Base-by-base conservation (phyloP, 805 yeast species). In the Vanderwaltozyma verrucispora region DNA sequence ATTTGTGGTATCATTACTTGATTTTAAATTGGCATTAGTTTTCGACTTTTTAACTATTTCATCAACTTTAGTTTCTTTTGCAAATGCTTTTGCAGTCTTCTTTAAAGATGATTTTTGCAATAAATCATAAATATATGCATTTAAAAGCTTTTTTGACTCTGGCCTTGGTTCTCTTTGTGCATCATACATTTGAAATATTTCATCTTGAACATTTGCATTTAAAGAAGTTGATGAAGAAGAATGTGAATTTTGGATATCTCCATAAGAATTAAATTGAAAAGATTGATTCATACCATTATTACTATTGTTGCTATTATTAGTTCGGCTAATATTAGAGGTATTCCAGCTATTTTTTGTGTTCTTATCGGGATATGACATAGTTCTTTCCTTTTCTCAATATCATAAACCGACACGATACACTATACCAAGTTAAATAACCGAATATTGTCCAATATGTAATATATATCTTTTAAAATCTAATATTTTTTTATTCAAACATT, bases 81-180 rank as follows among this genome's bases (percentile, higher is more conserved):
- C 74, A 54, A 87, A 86, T 18, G 75, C 72, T 36, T 69, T 67
- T 1, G 95, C 96, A 4, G 94, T 77, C 33, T 74, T 75, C 11
- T 73, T 70, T 33, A 84, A 67, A 21, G 83, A 72, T 37, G 82
- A 76, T 59, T 87, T 87, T 50, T 82, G 53, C 43, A 87, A 64
- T 50, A 85, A 88, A 60, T 87, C 96, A 54, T 86, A 84, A 27
- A 87, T 78, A 57, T 86, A 87, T 6, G 89, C 87, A 55, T 87
- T 83, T 43, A 87, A 63, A 23, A 78, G 58, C 53, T 77, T 78
- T 11, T 30, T 20, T 11, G 35, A 31, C 10, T 31, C 31, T 11
- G 23, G 30, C 21, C 20, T 26, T 5, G 33, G 33, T 20, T 30
- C 33, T 7, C 16, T 7, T 30, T 30, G 33, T 3, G 16, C 33